phyloP scores from a whole-genome alignment of 2,329 filamentous ascomycete species.

The Phialophora macrospora region DNA sequence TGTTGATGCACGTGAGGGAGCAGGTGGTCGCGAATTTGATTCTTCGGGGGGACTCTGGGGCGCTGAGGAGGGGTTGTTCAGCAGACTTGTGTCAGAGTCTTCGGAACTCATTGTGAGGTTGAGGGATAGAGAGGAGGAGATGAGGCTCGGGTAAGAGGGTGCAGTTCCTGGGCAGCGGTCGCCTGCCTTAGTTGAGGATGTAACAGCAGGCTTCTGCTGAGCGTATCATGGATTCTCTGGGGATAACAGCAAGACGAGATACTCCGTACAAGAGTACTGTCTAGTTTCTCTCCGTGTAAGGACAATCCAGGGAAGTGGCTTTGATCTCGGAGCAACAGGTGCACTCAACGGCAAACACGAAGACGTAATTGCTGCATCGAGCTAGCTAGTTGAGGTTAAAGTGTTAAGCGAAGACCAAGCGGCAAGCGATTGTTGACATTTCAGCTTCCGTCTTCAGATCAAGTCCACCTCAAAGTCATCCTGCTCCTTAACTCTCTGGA shows the following conservation, averaged over 20 bases:
- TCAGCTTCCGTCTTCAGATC: background rate
- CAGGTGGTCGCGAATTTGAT: slow-evolving; percentile 22
- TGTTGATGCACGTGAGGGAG: slow-evolving; percentile 44
- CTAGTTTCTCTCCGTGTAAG: background rate
- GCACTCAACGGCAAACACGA: background rate
- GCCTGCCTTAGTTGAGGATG: slow-evolving; percentile 6
- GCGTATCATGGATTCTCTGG: background rate
- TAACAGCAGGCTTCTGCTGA: background rate
- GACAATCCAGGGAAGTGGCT: background rate
- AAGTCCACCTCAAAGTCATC: background rate
- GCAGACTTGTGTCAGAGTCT: slow-evolving; percentile 38
- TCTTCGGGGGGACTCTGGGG: slow-evolving; percentile 1
- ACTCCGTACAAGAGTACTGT: background rate
- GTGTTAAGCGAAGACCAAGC: background rate
- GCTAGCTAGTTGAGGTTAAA: background rate
- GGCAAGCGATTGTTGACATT: background rate
- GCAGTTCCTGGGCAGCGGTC: background rate
- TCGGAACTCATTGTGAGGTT: slow-evolving; percentile 39
- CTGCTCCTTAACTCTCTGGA: background rate
- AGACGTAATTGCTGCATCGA: slow-evolving; percentile 5
- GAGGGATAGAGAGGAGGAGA: background rate
- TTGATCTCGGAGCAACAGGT: background rate
- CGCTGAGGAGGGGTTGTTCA: slow-evolving; percentile 33
- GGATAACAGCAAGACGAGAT: background rate
- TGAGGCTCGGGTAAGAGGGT: background rate